Conservation (phyloP, 1,139 yeast species). For the Lodderomyces metapsilosis region DNA sequence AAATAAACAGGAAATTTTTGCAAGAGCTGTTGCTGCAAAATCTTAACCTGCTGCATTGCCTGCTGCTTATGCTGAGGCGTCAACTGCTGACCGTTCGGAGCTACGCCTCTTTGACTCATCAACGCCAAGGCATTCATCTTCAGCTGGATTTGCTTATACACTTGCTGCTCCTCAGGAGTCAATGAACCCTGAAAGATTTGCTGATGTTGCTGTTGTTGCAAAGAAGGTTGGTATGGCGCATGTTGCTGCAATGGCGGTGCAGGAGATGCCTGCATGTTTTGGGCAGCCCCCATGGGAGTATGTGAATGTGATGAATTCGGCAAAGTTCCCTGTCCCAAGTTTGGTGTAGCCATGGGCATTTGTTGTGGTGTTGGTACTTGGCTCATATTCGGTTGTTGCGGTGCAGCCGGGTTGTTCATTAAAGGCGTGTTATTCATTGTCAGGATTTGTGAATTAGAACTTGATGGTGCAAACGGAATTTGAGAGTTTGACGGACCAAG, state of each 20-base stretch:
- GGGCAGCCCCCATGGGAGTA: constrained; percentile 13
- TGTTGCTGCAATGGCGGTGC: constrained; percentile 6
- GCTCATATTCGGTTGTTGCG: constrained; percentile 10
- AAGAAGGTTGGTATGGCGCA: constrained; percentile 12
- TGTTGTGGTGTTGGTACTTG: constrained; percentile 20
- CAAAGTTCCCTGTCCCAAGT: constrained; percentile 3
- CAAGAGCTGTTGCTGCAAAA: constrained; percentile 42
- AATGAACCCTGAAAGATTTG: constrained; percentile 45
- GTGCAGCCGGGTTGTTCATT: constrained; percentile 12
- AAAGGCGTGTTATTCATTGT: constrained; percentile 12
- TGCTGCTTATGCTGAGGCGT: constrained; percentile 48
- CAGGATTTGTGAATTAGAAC: constrained; percentile 9
- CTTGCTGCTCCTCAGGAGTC: constrained; percentile 45
- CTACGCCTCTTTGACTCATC: constrained; percentile 47
- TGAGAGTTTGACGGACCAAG: constrained; percentile 4
- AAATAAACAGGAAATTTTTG: constrained; percentile 47
- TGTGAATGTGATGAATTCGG: constrained; percentile 13
- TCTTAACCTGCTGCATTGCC: constrained; percentile 45
- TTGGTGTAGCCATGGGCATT: constrained; percentile 8
- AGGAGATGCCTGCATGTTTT: constrained; percentile 4
- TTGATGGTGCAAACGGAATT: constrained; percentile 3
- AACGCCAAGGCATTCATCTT: constrained; percentile 42
- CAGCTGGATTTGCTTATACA: constrained; percentile 42
- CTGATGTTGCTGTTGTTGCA: constrained; percentile 46
- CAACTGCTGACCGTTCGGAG: constrained; percentile 44